Evolutionary conservation across 495 filamentous ascomycete species (phyloP), one percentile per base, ranked within the genome.

Genomic region (Aspergillus incahuasiensis): DNA sequence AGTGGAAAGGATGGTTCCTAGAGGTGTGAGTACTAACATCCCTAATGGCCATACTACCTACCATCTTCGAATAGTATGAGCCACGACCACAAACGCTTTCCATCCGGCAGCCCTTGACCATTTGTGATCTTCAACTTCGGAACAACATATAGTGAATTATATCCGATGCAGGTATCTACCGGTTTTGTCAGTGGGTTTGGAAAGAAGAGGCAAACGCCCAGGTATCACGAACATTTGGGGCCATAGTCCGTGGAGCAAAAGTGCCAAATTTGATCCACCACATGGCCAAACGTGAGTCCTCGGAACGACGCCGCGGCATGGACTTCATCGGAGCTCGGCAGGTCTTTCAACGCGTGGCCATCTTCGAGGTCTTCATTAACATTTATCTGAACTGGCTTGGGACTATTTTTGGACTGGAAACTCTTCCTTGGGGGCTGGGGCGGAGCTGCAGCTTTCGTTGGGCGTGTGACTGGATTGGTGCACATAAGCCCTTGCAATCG

Each of bases 21-120:
- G 6, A 8, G 9, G 28, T 38, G 28, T 64, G 8, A 50, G 34
- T 16, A 3, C 22, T 5, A 13, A 39, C 16, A n/a, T 41, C 69
- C 42, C 16, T 48, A 28, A 1, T n/a, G 24, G 9, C 3, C 9
- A 16, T 16, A 6, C 13, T 22, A 48, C 74, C 11, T 75, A 86
- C 85, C 84, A 67, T 94, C 88, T 66, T 87, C 79, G 63, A 86
- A 91, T n/a, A 92, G 64, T n/a, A 90, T 70, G 9, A 94, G 67
- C 90, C 90, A 95, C 28, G 82, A 84, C 88, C 89, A 95, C 24
- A 88, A 59, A 28, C 86, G 68, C 55, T 68, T 79, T 12, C 84
- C 86, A 19, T 83, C 74, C 1, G 86, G 86, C 22, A 86, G 68
- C 41, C 74, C 75, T 48, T 79, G 71, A 6, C 68, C 68, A 56